Conservation (phyloP, 495 filamentous ascomycete genomes). For the Hypoxylon cercidicola region DNA sequence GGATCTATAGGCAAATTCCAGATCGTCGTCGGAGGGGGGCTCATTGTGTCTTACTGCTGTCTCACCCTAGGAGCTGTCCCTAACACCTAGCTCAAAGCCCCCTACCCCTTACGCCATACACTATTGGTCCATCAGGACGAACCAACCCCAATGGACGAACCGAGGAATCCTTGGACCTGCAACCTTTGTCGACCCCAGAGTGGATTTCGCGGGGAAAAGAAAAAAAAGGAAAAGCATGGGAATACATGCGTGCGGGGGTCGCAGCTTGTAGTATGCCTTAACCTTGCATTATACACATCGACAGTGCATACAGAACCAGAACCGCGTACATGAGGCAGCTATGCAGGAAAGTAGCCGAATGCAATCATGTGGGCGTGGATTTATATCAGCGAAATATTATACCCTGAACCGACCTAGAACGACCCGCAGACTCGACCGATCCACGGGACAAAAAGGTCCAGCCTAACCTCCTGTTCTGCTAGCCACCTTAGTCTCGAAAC, state of each 20-base stretch:
- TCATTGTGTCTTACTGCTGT: slow-evolving; percentile 6
- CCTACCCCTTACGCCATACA: neutral
- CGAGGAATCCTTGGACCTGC: slow-evolving; percentile 12
- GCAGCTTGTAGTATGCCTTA: slow-evolving; percentile 19
- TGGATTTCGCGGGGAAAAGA: slow-evolving; percentile 33
- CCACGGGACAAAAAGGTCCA: slow-evolving; percentile 12
- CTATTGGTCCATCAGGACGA: slow-evolving; percentile 21
- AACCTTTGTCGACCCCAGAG: slow-evolving; percentile 20
- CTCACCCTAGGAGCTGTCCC: slow-evolving; percentile 15
- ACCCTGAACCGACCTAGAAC: slow-evolving; percentile 14
- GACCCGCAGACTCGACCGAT: slow-evolving; percentile 21
- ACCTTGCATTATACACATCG: slow-evolving; percentile 10
- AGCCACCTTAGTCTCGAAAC: slow-evolving; percentile 27
- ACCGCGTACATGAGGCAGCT: slow-evolving; percentile 25
- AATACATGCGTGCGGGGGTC: slow-evolving; percentile 14
- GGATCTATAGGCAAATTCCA: slow-evolving; percentile 13
- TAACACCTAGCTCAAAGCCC: slow-evolving; percentile 25
- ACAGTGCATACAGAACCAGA: too few species aligned
- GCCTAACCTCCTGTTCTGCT: slow-evolving; percentile 20
- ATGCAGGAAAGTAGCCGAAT: slow-evolving; percentile 37
- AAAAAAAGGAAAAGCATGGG: slow-evolving; percentile 10
- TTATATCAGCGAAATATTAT: slow-evolving; percentile 27
- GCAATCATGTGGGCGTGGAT: slow-evolving; percentile 39
- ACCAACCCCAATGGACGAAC: slow-evolving; percentile 19
- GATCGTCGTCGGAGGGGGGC: slow-evolving; percentile 4